Percentiles rank a stretch among this genome's conserved stretches.
These are phyloP conservation scores for Diaporthe sp. DNA, from an alignment of 2,329 filamentous ascomycete genomes.

Conservation along the genomic window DNA sequence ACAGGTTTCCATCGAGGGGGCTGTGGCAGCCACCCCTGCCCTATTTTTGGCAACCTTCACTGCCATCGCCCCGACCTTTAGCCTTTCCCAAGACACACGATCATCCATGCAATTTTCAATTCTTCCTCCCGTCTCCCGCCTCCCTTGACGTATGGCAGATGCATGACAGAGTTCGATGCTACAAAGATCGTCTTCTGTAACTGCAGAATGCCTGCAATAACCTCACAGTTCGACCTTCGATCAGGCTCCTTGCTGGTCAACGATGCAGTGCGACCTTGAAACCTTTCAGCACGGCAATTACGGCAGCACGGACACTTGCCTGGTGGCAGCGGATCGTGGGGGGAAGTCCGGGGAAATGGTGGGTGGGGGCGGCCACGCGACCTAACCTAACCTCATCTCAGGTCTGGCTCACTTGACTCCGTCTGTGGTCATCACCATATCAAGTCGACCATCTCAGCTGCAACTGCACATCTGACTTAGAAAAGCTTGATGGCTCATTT, in stretches of 20 bases:
- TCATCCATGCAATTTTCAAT: conserved; percentile 4
- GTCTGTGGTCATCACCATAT: neutral
- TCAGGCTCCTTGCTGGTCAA: neutral
- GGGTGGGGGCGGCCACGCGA: neutral
- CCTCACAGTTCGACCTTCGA: neutral
- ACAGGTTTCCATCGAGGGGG: neutral
- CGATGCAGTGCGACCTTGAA: neutral
- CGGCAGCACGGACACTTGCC: neutral
- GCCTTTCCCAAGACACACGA: neutral
- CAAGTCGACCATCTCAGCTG: neutral
- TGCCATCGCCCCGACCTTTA: neutral
- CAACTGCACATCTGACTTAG: neutral
- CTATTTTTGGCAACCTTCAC: conserved; percentile 8
- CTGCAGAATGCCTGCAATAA: neutral
- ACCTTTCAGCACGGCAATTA: neutral
- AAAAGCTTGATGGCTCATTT: neutral
- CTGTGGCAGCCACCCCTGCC: neutral
- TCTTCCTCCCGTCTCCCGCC: accelerated
- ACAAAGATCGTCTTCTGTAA: neutral
- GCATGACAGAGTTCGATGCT: neutral
- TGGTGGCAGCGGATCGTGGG: neutral
- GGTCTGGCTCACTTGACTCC: neutral
- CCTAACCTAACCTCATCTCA: neutral
- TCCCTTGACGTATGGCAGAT: neutral
- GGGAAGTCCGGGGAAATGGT: conserved; percentile 15